Evolutionary conservation across 352 stramenopile species (phyloP).

Genomic region (Globisporangium heterothallicum): DNA sequence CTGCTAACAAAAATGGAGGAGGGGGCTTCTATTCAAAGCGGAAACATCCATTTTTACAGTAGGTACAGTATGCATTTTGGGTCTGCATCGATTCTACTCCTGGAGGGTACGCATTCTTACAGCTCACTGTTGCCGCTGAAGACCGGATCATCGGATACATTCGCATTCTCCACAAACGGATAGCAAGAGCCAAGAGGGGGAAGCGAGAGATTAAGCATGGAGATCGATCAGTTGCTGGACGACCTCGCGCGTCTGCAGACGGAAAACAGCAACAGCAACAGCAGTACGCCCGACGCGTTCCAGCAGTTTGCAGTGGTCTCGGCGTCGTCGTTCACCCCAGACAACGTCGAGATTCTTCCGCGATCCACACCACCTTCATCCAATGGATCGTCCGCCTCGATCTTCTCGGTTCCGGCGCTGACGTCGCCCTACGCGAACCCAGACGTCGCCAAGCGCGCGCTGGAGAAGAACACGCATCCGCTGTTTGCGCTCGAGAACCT

Average conservation of each 20-base stretch:
- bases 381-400: constrained; percentile 4
- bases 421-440: constrained; percentile 28
- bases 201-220: constrained; percentile 2
- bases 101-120: background rate
- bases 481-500: constrained; percentile 42
- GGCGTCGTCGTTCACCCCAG: constrained; percentile 34
- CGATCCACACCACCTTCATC: constrained; percentile 14
- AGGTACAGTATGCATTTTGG: no score
- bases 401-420: constrained; percentile 41
- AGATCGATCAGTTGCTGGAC: constrained; percentile 30
- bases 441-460: constrained; percentile 14
- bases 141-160: background rate
- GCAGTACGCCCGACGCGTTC: constrained; percentile 16
- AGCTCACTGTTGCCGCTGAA: no score
- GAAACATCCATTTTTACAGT: constrained; percentile 1
- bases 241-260: constrained; percentile 32
- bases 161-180: no score
- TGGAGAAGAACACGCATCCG: constrained; percentile 25
- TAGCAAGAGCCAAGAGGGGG: background rate
- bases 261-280: background rate
- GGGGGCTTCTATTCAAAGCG: constrained; percentile 1
- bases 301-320: constrained; percentile 42
- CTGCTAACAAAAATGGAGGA: background rate
- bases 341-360: constrained; percentile 45
- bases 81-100: no score